phyloP scores from a whole-genome alignment of 345 rosid genomes.

The Corymbia maculata region DNA sequence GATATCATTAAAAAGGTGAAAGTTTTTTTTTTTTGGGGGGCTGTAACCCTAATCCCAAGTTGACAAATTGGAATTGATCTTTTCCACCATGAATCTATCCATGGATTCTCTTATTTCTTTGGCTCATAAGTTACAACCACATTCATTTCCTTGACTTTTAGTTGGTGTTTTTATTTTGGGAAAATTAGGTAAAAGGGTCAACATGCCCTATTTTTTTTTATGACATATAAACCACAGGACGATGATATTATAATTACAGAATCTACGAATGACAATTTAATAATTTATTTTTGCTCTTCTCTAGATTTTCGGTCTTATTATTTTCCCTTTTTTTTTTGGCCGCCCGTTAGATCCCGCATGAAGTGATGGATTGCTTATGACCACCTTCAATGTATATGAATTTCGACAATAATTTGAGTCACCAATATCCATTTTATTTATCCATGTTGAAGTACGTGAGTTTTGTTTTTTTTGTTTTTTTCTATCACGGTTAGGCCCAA shows the following conservation, averaged over 20 bases:
- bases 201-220: not conserved
- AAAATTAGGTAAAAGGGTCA: not conserved
- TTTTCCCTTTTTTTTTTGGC: not conserved
- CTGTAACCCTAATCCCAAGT: no score
- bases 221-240: not conserved
- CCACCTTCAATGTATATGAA: not conserved
- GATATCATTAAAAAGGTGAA: not conserved
- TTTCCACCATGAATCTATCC: not conserved
- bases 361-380: not conserved
- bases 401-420: not conserved
- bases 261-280: not conserved
- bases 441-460: not conserved
- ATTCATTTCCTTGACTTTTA: not conserved
- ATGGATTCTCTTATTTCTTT: not conserved
- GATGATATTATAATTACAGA: not conserved
- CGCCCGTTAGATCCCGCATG: not conserved
- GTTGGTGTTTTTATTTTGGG: not conserved
- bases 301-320: not conserved
- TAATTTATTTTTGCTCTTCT: not conserved
- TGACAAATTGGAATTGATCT: not conserved
- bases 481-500: not conserved
- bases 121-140: not conserved
- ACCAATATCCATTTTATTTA: not conserved
- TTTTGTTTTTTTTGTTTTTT: no score
- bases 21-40: no score